These are phyloP conservation scores for Heliophila coronopifolia DNA, from an alignment of 441 rosid species.

Conservation along the genomic window DNA sequence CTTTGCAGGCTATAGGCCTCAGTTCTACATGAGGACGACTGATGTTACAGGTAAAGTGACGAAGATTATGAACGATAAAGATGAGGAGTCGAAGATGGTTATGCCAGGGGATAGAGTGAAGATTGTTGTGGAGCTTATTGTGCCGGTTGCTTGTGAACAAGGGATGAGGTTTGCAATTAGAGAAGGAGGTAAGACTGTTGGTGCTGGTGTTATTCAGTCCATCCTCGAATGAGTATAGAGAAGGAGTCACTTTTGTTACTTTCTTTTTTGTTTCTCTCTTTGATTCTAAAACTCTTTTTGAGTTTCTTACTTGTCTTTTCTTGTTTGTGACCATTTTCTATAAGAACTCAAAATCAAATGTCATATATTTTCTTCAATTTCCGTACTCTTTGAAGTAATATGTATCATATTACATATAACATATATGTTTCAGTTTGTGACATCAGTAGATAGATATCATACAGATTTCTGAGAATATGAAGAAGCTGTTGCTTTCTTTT, in stretches of 20 bases:
- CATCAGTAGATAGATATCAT: too few species aligned
- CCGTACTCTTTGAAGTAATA: too few species aligned
- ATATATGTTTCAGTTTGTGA: too few species aligned
- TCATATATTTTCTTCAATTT: constrained; percentile 24
- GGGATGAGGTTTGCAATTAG: constrained; percentile 98
- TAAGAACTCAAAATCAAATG: constrained; percentile 25
- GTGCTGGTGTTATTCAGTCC: constrained; percentile 87
- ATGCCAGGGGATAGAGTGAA: constrained; percentile 94
- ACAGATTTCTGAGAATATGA: too few species aligned
- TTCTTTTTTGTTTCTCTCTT: constrained; percentile 32
- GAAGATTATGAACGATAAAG: constrained; percentile 75
- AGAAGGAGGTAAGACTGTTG: constrained; percentile 97
- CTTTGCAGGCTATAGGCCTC: constrained; percentile 85
- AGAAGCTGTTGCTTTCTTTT: too few species aligned
- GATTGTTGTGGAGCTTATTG: constrained; percentile 85
- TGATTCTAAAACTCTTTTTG: constrained; percentile 15
- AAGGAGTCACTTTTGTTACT: constrained; percentile 1
- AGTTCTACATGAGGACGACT: constrained; percentile 91
- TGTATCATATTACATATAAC: too few species aligned
- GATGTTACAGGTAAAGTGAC: constrained; percentile 82
- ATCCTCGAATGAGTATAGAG: constrained; percentile 48
- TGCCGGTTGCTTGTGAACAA: constrained; percentile 95
- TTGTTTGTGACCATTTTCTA: constrained; percentile 17
- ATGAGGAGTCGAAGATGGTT: constrained; percentile 96
- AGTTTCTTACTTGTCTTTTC: not conserved